Percentiles rank a stretch among this genome's conserved stretches.
Evolutionary conservation across 768 basidiomycete species (phyloP).

Genomic region (Dendrothele bispora): DNA sequence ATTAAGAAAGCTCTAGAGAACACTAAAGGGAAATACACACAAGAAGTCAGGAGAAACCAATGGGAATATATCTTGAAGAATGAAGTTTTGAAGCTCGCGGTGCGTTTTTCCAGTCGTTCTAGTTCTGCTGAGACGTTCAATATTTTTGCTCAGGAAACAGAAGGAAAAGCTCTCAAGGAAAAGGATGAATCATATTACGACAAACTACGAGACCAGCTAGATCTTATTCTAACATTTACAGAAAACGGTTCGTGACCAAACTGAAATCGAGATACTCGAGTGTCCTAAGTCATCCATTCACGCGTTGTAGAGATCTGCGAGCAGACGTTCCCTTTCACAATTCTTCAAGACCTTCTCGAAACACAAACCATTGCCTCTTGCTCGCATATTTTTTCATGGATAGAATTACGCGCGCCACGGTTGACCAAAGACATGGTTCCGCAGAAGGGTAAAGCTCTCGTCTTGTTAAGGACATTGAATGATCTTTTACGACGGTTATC

Average conservation of each 20-base stretch:
- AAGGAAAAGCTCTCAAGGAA: conserved; percentile 63
- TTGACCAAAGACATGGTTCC: conserved; percentile 80
- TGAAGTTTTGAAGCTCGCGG: conserved; percentile 72
- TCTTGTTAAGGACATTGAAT: conserved; percentile 82
- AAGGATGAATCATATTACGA: conserved; percentile 58
- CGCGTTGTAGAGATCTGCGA: conserved; percentile 71
- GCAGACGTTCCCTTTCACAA: conserved; percentile 64
- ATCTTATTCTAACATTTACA: conserved; percentile 74
- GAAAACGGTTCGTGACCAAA: conserved; percentile 60
- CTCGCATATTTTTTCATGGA: conserved; percentile 86
- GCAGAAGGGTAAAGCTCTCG: conserved; percentile 85
- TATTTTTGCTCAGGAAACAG: conserved; percentile 49
- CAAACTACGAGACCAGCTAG: conserved; percentile 60
- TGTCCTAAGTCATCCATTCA: not conserved
- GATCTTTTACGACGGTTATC: conserved; percentile 85
- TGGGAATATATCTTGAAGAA: conserved; percentile 77
- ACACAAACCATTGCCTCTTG: conserved; percentile 84
- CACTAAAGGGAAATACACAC: conserved; percentile 39
- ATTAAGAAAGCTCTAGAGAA: conserved; percentile 47
- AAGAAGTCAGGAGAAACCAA: conserved; percentile 64
- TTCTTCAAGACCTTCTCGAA: conserved; percentile 82
- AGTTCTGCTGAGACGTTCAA: not conserved
- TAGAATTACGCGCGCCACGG: conserved; percentile 67
- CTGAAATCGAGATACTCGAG: not conserved
- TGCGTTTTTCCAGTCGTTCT: conserved; percentile 33